Base-by-base conservation (phyloP, 208 protist genomes). In the Histomonas meleagridis region DNA sequence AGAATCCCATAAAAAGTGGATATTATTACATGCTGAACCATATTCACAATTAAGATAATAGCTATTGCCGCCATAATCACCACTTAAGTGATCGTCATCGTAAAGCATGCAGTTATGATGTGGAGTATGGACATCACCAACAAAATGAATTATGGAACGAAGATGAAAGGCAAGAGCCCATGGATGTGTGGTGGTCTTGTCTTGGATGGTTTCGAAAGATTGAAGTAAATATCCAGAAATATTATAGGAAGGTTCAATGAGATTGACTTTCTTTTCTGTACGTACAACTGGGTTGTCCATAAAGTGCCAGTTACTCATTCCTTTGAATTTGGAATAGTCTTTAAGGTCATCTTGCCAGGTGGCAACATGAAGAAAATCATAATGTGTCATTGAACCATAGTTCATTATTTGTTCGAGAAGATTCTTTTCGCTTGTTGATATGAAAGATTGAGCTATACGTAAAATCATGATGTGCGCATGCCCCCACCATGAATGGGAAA, bases 331-430 rank as follows among this genome's bases (percentile, higher is more conserved):
- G 16, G 26, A 32, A 12, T 43, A 32, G 26, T 35, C 46, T 55
- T 86, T 86, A 4, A 86, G 21, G 76, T 86, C 76, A 86, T 86
- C 76, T 86, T 86, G 76, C 76, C 76, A 86, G 23, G 76, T 55
- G 51, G 76, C 46, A n/a, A 14, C 21, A 40, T 32, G 16, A 32
- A 46, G 26, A 28, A 86, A 32, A 32, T 12, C 55, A 21, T 32
- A 46, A 38, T 0, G 32, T 86, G 40, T 16, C 10, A 55, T 16
- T 32, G 40, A 1, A 16, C 76, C 76, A 55, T 55, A 86, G 4
- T 28, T 53, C n/a, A 86, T n/a, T n/a, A 86, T 18, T 51, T 43
- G 18, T 86, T 86, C 76, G 0, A 86, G 7, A 18, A 55, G 51
- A 26, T 55, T 55, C 0, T 21, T 51, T 48, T 86, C 76, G 51